Evolutionary conservation across 2,329 filamentous ascomycete species (phyloP), one percentile per base, ranked within the genome.

Genomic region (Nemania sp.): DNA sequence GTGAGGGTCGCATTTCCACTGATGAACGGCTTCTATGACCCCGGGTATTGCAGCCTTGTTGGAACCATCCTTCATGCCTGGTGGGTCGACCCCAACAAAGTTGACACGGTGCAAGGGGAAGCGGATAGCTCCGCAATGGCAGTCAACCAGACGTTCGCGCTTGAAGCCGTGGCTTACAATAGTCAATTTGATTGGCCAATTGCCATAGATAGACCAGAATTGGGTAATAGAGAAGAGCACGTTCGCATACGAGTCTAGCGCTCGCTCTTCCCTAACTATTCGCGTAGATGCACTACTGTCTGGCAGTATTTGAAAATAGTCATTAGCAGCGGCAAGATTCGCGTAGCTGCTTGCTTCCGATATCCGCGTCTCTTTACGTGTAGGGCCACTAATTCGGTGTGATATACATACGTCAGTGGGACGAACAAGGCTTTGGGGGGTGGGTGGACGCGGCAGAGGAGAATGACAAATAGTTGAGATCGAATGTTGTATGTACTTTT

Each of bases 171-270:
- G 90, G 72, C 89, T 90, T 47, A 93, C 82, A 22, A 93, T 82
- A 20, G 88, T 91, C 18, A 93, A 75, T 5, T 78, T 80, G 1
- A 62, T 58, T 0, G 91, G 91, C 84, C 90, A 93, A 10, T 38
- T 38, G 43, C 76, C 69, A 69, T 81, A 80, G 67, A 86, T 88
- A 2, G 84, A 82, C 70, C 91, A 83, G 74, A 88, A 89, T 41
- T 80, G 76, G 18, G 83, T 73, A 2, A 97, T 82, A 13, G 91
- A 91, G 77, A 94, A 94, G 18, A 97, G 80, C 5, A 97, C 81
- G 77, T 97, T 97, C 77, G 94, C 90, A 76, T 93, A 95, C 1
- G 92, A 95, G 79, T 98, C 94, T 1, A 95, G 89, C 0, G 94
- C 93, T 62, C 87, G 85, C 8, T 90, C 86, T 76, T 97, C 94